phyloP scores from a whole-genome alignment of 306 rosid genomes.

The Pueraria montana region DNA sequence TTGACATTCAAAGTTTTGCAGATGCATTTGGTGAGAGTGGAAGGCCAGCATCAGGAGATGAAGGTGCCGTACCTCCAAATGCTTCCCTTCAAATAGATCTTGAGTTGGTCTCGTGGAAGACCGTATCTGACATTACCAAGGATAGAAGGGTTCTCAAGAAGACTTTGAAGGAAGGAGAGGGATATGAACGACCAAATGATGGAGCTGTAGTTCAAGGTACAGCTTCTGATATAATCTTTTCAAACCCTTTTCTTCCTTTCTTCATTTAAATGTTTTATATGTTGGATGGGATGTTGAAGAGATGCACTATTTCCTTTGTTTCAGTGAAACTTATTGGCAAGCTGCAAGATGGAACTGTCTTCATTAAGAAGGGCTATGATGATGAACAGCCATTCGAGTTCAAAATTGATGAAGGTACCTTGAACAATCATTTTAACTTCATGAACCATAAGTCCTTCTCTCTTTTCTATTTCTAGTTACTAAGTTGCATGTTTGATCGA shows the following conservation, averaged over 20 bases:
- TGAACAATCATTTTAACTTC: not conserved
- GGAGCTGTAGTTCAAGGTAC: conserved; percentile 80
- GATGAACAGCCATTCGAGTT: conserved; percentile 84
- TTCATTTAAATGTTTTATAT: conserved; percentile 2
- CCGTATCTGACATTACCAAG: conserved; percentile 76
- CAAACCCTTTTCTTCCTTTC: not conserved
- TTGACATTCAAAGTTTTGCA: conserved; percentile 40
- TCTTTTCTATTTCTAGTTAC: not conserved
- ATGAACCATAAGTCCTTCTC: not conserved
- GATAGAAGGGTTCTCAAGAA: conserved; percentile 89
- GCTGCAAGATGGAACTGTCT: conserved; percentile 82
- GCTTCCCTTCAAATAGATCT: conserved; percentile 70
- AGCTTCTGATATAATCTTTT: not conserved
- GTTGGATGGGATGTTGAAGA: conserved; percentile 1
- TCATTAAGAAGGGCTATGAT: conserved; percentile 77
- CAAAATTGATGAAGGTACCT: conserved; percentile 81
- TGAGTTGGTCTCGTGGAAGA: conserved; percentile 87
- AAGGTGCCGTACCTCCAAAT: conserved; percentile 79
- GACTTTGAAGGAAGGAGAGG: conserved; percentile 90
- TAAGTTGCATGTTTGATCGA: not conserved
- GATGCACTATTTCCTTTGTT: not conserved
- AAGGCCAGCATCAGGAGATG: conserved; percentile 65
- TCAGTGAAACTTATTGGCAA: conserved; percentile 82
- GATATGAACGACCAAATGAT: conserved; percentile 89
- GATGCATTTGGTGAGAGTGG: conserved; percentile 92